Evolutionary conservation across 2,329 filamentous ascomycete species (phyloP), one percentile per base, ranked within the genome.

Genomic region (Epichloe typhina): DNA sequence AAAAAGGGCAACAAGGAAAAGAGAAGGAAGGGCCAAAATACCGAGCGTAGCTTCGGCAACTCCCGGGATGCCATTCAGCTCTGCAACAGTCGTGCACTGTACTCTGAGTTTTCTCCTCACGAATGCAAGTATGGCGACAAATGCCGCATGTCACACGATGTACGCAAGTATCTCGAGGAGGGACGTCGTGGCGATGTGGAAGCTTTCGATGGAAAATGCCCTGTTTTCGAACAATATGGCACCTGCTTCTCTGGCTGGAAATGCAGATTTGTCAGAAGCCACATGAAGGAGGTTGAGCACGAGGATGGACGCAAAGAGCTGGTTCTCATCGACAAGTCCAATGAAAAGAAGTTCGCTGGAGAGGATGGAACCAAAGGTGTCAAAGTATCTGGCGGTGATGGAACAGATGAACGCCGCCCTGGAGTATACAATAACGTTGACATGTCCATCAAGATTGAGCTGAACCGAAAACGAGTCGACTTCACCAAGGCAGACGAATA

Each of bases 231-330:
- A 57, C 72, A 74, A 15, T 79, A 84, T 56, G 90, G 90, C 12
- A 80, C 75, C 54, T 98, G 93, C 60, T 76, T 79, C 46, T 80
- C 84, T 13, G 93, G 93, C 5, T 98, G 91, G 90, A 95, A 91
- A 65, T 98, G 93, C 65, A 84, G 91, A 21, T 95, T 96, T 62
- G 85, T 88, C 36, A 78, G 78, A 55, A 94, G 88, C 55, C 93
- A 98, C 68, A 93, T 88, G 59, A 76, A 82, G 55, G 91, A 97
- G 68, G 69, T 86, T 23, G 80, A 86, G 56, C 80, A 74, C 19
- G 82, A 83, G 50, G 90, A 95, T 64, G 91, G 89, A 8, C 79
- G 79, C 57, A 88, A 86, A 60, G 91, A 97, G 68, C 69, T 97
- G 49, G 73, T 91, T 3, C 73, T 95, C 46, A 60, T 85, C 19